A percentile compares a stretch with the other conserved stretches of the same genome.
Evolutionary conservation across 1,284 basidiomycete species (phyloP).

Genomic region (Cryptococcus deneoformans): DNA sequence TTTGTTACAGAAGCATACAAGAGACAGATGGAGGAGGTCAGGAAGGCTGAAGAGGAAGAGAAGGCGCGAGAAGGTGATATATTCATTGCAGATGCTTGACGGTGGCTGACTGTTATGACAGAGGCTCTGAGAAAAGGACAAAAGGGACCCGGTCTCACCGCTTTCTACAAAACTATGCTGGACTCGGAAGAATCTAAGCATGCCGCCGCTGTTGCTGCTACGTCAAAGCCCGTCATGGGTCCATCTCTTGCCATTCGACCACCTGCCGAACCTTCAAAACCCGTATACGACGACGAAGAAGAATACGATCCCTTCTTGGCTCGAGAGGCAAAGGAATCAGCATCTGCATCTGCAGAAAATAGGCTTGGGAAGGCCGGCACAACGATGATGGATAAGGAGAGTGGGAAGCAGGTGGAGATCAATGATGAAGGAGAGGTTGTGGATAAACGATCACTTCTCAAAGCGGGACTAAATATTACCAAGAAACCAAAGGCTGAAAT

Average conservation of each 20-base stretch:
- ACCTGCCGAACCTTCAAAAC: slow-evolving; percentile 18
- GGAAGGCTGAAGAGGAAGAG: slow-evolving; percentile 88
- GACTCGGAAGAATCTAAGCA: slow-evolving; percentile 78
- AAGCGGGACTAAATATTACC: slow-evolving; percentile 83
- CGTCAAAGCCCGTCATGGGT: slow-evolving; percentile 52
- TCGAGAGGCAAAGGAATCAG: slow-evolving; percentile 21
- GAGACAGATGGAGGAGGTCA: slow-evolving; percentile 90
- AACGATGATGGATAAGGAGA: slow-evolving; percentile 42
- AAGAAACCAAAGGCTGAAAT: slow-evolving; percentile 42
- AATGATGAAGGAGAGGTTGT: slow-evolving; percentile 98
- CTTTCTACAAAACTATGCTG: slow-evolving; percentile 80
- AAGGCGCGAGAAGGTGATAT: slow-evolving; percentile 70
- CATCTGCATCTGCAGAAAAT: neutral
- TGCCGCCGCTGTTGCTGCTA: slow-evolving; percentile 75
- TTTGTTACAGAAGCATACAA: slow-evolving; percentile 99
- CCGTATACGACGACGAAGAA: slow-evolving; percentile 34
- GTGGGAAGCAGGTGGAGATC: slow-evolving; percentile 86
- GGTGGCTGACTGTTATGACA: slow-evolving; percentile 1
- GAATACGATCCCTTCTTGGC: slow-evolving; percentile 45
- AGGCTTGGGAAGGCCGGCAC: slow-evolving; percentile 6
- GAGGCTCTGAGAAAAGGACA: slow-evolving; percentile 58
- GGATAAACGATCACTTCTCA: slow-evolving; percentile 88
- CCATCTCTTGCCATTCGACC: slow-evolving; percentile 37
- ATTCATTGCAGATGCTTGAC: neutral
- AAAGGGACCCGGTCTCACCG: slow-evolving; percentile 67